Percentiles rank a stretch among this genome's conserved stretches.
These are phyloP conservation scores for Aspergillus niger DNA, from an alignment of 2,329 filamentous ascomycete species.

Conservation along the genomic window DNA sequence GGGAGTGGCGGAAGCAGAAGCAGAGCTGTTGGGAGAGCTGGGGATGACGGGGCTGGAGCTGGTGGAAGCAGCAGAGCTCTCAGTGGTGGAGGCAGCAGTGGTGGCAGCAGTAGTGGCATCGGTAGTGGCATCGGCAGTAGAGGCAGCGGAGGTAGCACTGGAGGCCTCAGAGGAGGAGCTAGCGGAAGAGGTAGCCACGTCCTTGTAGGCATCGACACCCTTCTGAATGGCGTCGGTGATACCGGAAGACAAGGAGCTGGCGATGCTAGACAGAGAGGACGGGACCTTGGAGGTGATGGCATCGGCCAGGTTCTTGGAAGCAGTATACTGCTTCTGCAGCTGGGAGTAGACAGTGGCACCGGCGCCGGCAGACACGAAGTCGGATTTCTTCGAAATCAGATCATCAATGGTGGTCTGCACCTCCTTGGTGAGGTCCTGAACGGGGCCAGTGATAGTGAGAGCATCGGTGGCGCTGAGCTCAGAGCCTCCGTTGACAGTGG, in stretches of 20 bases:
- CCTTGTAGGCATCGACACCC: constrained; percentile 31
- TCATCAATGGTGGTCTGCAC: constrained; percentile 27
- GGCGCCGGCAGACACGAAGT: constrained; percentile 28
- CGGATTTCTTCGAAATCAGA: constrained; percentile 31
- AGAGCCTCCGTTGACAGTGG: constrained; percentile 23
- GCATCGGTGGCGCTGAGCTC: constrained; percentile 31
- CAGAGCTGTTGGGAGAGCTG: neutral
- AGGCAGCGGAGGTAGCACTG: constrained; percentile 7
- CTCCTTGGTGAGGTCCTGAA: constrained; percentile 30
- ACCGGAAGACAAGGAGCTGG: constrained; percentile 29
- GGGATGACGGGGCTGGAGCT: constrained; percentile 14
- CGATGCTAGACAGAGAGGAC: constrained; percentile 24
- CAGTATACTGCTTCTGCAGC: constrained; percentile 31
- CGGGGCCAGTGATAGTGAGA: constrained; percentile 28
- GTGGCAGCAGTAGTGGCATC: constrained; percentile 7
- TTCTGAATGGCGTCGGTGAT: constrained; percentile 36
- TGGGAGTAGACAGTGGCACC: constrained; percentile 24
- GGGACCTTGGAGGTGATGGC: constrained; percentile 38
- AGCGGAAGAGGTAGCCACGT: constrained; percentile 11
- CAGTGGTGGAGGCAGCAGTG: constrained; percentile 6
- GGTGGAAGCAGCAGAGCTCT: constrained; percentile 11
- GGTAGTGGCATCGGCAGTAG: constrained; percentile 6
- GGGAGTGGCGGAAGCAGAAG: constrained; percentile 5
- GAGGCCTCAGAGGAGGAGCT: constrained; percentile 2
- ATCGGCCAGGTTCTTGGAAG: constrained; percentile 27